These are phyloP conservation scores for Boletus huronensis DNA, from an alignment of 768 basidiomycete species.

Conservation along the genomic window DNA sequence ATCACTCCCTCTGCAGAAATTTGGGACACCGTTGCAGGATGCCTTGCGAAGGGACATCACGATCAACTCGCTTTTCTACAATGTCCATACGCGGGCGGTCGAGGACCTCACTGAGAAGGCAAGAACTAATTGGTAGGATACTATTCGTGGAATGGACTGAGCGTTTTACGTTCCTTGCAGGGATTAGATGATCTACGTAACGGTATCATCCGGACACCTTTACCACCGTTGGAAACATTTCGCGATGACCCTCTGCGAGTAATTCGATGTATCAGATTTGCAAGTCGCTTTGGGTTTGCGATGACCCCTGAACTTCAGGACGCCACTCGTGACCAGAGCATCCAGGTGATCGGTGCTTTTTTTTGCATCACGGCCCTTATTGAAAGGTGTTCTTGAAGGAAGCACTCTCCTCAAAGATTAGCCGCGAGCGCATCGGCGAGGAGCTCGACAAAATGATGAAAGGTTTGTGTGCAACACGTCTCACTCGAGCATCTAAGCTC, in stretches of 20 bases:
- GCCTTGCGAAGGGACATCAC: constrained; percentile 89
- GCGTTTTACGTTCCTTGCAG: constrained; percentile 34
- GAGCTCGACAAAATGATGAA: constrained; percentile 94
- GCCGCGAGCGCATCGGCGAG: constrained; percentile 86
- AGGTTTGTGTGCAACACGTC: constrained; percentile 41
- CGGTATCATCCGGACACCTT: constrained; percentile 83
- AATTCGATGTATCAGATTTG: constrained; percentile 87
- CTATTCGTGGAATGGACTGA: constrained; percentile 4
- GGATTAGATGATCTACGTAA: constrained; percentile 81
- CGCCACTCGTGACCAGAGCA: constrained; percentile 56
- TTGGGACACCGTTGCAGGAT: constrained; percentile 91
- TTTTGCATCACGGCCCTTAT: not conserved
- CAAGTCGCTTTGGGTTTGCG: constrained; percentile 82
- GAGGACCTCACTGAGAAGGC: constrained; percentile 88
- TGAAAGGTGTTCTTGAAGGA: constrained; percentile 35
- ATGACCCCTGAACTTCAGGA: constrained; percentile 65
- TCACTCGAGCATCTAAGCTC: not conserved
- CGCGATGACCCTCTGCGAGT: constrained; percentile 91
- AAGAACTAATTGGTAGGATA: not conserved
- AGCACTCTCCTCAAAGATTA: constrained; percentile 75
- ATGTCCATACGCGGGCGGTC: constrained; percentile 78
- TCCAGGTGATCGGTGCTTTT: constrained; percentile 48
- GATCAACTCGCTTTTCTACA: constrained; percentile 96
- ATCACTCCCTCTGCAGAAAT: constrained; percentile 49
- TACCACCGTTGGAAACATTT: constrained; percentile 85